phyloP scores from a whole-genome alignment of 2,329 filamentous ascomycete species.

The Macrophomina phaseolina region DNA sequence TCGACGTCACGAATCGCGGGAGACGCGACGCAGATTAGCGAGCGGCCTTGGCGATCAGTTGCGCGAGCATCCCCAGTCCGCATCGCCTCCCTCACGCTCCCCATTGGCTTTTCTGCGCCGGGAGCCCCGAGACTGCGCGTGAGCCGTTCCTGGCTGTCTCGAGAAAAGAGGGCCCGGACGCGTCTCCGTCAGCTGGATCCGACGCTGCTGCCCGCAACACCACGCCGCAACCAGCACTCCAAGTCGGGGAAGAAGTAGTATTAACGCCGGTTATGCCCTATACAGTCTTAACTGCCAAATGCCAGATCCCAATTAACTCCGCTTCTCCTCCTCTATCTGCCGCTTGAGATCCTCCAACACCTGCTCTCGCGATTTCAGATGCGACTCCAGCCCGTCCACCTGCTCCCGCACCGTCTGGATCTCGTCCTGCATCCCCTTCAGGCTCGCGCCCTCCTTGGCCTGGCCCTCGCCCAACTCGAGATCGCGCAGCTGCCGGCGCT shows the following conservation, averaged over 20 bases:
- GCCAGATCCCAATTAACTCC: constrained; percentile 10
- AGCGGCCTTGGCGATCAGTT: constrained; percentile 19
- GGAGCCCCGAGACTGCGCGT: neutral
- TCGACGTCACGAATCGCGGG: constrained; percentile 28
- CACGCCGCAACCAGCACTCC: neutral
- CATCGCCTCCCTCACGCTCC: constrained; percentile 12
- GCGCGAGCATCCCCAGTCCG: neutral
- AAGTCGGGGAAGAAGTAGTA: constrained; percentile 6
- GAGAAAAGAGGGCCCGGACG: neutral
- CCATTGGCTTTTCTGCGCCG: neutral
- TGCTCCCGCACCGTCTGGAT: constrained; percentile 91
- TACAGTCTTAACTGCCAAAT: constrained; percentile 19
- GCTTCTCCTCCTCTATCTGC: constrained; percentile 87
- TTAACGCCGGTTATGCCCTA: constrained; percentile 25
- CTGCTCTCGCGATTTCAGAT: constrained; percentile 77
- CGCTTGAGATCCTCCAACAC: constrained; percentile 76
- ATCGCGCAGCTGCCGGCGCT: constrained; percentile 78
- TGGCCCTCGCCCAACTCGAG: constrained; percentile 74
- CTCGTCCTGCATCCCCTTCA: constrained; percentile 84
- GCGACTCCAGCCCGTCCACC: constrained; percentile 85
- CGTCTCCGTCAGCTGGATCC: neutral
- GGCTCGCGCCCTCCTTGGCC: constrained; percentile 70
- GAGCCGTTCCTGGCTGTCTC: neutral
- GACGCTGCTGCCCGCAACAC: neutral
- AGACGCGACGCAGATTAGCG: constrained; percentile 28